Percentiles rank a stretch among this genome's conserved stretches.
Conservation (phyloP, 2,329 filamentous ascomycete genomes). For the Phyllosticta citrichinensis region DNA sequence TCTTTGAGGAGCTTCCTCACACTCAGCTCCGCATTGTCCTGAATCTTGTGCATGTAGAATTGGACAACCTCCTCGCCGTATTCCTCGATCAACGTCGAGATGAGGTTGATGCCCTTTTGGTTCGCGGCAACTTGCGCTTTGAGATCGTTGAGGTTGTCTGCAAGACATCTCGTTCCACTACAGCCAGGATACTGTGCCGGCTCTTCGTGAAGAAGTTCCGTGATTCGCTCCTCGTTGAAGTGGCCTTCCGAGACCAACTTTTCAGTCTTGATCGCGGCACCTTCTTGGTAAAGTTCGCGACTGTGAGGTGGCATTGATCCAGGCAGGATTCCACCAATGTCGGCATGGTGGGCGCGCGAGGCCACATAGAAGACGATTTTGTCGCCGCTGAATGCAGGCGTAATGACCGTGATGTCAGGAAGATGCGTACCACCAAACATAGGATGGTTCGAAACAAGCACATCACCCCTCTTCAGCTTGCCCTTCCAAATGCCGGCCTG, state of each 20-base stretch:
- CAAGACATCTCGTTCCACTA: conserved; percentile 66
- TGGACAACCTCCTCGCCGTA: conserved; percentile 70
- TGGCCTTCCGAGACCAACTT: conserved; percentile 66
- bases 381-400: conserved; percentile 65
- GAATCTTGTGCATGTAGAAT: conserved; percentile 76
- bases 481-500: conserved; percentile 74
- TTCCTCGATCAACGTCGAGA: conserved; percentile 63
- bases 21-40: conserved; percentile 66
- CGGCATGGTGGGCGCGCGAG: conserved; percentile 70
- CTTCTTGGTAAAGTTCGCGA: conserved; percentile 48
- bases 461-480: conserved; percentile 67
- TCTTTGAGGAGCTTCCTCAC: conserved; percentile 65
- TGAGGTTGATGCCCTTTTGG: conserved; percentile 72
- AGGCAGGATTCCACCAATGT: conserved; percentile 74
- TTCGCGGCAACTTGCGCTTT: conserved; percentile 84
- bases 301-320: conserved; percentile 76
- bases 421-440: conserved; percentile 77
- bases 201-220: conserved; percentile 59
- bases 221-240: conserved; percentile 70
- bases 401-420: conserved; percentile 73
- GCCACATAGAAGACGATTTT: conserved; percentile 76
- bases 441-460: conserved; percentile 75
- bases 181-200: conserved; percentile 68
- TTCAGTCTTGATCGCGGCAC: conserved; percentile 45
- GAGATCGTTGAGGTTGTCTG: conserved; percentile 76